phyloP scores from a whole-genome alignment of 768 basidiomycete species.

The Lactarius evosmus region DNA sequence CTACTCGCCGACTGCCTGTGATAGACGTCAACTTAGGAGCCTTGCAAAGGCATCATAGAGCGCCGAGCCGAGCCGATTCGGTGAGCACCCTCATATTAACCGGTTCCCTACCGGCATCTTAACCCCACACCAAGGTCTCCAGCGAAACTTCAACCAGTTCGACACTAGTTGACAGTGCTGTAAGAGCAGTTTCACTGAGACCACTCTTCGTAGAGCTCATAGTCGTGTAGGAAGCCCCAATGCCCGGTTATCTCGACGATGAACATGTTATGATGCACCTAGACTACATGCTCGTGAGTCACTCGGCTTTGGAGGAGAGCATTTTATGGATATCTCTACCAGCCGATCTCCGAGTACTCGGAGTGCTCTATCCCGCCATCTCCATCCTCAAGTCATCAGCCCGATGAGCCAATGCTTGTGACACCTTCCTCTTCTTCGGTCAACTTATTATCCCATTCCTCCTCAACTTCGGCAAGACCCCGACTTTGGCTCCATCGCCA shows the following conservation, averaged over 20 bases:
- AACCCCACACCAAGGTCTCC: constrained; percentile 15
- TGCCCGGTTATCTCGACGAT: constrained; percentile 18
- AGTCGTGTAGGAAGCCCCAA: constrained; percentile 12
- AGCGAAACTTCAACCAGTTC: constrained; percentile 26
- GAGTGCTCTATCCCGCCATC: constrained; percentile 29
- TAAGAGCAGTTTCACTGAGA: constrained; percentile 4
- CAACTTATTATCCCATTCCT: constrained; percentile 29
- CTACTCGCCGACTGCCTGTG: constrained; percentile 14
- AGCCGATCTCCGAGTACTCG: constrained; percentile 26
- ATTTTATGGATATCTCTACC: constrained; percentile 15
- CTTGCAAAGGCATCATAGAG: constrained; percentile 16
- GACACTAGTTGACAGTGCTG: constrained; percentile 26
- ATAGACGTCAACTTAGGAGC: constrained; percentile 21
- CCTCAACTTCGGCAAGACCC: constrained; percentile 33
- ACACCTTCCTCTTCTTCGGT: constrained; percentile 23
- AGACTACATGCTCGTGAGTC: constrained; percentile 25
- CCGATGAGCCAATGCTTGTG: constrained; percentile 22
- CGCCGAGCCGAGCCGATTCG: constrained; percentile 25
- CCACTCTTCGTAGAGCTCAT: not conserved
- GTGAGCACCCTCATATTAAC: constrained; percentile 14
- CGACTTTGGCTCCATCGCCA: constrained; percentile 50
- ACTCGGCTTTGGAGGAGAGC: not conserved
- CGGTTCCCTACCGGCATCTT: not conserved
- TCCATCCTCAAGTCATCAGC: constrained; percentile 29
- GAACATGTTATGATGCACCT: constrained; percentile 27